Conservation (phyloP, 768 basidiomycete genomes). For the Lactifluus volemus region DNA sequence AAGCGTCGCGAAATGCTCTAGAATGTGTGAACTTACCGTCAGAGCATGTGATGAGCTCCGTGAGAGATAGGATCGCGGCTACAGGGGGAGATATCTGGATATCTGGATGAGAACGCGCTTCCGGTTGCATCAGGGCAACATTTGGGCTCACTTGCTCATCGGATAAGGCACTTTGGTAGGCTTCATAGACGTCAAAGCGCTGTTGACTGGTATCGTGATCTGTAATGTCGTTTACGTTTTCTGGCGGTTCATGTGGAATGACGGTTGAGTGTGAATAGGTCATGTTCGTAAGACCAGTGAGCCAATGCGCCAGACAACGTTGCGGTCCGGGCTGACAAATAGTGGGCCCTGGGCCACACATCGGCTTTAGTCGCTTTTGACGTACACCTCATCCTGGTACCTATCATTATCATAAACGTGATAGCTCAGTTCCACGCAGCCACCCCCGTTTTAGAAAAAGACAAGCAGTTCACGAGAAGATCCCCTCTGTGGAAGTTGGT, state of each 20-base stretch:
- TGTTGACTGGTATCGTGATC: not conserved
- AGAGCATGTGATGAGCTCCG: conserved; percentile 72
- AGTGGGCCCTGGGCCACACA: not conserved
- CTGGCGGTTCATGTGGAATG: not conserved
- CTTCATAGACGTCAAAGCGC: conserved; percentile 37
- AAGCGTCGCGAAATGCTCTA: conserved; percentile 6
- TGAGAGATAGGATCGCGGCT: conserved; percentile 81
- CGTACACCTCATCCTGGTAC: not conserved
- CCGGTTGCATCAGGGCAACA: not conserved
- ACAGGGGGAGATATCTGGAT: conserved; percentile 68
- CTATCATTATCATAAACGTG: conserved; percentile 7
- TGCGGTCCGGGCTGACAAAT: not conserved
- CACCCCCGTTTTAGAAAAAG: not conserved
- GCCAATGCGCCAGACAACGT: too few species aligned
- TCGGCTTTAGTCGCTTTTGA: not conserved
- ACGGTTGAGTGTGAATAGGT: conserved; percentile 2
- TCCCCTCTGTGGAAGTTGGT: not conserved
- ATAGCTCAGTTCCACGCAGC: not conserved
- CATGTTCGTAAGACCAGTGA: conserved; percentile 2
- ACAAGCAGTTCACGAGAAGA: not conserved
- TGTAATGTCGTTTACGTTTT: not conserved
- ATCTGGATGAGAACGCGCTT: conserved; percentile 1
- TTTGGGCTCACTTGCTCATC: conserved; percentile 51
- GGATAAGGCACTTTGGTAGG: conserved; percentile 53
- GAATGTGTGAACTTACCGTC: conserved; percentile 41